These are phyloP conservation scores for Cotoneaster glaucophyllus DNA, from an alignment of 306 rosid species.

Conservation along the genomic window DNA sequence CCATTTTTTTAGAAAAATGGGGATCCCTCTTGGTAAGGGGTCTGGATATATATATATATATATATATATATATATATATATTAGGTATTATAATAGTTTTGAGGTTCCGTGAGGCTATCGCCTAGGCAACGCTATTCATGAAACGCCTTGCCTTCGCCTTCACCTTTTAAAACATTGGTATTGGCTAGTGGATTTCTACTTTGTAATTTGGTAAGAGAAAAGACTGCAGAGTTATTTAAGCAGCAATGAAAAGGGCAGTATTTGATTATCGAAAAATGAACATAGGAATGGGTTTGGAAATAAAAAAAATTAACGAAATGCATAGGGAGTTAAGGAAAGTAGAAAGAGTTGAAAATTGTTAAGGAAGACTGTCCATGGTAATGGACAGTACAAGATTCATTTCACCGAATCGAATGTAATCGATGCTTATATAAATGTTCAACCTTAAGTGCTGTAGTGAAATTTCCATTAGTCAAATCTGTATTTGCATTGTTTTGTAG, in stretches of 20 bases:
- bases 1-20: no score
- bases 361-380: background rate
- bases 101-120: no score
- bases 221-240: background rate
- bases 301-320: background rate
- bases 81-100: no score
- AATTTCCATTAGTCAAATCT: background rate
- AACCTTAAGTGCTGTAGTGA: background rate
- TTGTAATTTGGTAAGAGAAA: background rate
- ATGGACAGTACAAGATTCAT: background rate
- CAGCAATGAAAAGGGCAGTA: background rate
- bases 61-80: fast-evolving
- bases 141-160: no score
- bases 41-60: no score
- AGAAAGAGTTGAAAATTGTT: background rate
- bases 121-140: no score
- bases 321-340: background rate
- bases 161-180: no score
- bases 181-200: background rate
- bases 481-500: background rate
- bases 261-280: background rate
- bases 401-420: background rate
- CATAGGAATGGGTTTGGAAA: background rate
- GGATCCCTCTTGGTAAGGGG: no score
- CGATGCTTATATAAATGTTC: background rate